Evolutionary conservation across 2,329 filamentous ascomycete species (phyloP), one percentile per base, ranked within the genome.

Genomic region (Claviceps digitariae): DNA sequence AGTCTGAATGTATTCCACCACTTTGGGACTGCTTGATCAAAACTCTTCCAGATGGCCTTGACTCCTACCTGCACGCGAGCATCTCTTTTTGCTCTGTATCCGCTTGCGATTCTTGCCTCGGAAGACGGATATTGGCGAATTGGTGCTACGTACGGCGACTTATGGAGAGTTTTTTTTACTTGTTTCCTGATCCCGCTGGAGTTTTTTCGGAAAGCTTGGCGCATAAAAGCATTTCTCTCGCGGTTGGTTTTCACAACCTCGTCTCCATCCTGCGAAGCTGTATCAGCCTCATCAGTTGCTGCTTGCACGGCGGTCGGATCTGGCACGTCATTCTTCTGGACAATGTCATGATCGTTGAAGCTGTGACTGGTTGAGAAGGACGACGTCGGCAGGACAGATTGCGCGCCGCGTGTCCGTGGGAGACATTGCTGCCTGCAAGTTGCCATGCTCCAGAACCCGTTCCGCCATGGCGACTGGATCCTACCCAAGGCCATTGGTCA

Each of bases 401-500:
- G 58, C 47, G 57, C 53, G 53, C 50, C 52, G 50, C 51, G 55
- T 56, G 56, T 60, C 56, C 58, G 57, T 52, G 58, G 57, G 34
- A 55, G 58, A 53, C 55, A 54, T 54, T 51, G 54, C 53, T 51
- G 54, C 53, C 58, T 59, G 56, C 59, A 51, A 52, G 61, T 56
- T 59, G 61, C 60, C 57, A 60, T 61, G 59, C 60, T 63, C 58
- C 62, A 67, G 58, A 63, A 62, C 63, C 66, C 65, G 62, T 65
- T 66, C 66, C 71, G 69, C 70, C 69, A 71, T 64, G 66, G 56
- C 62, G 67, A 65, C 59, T 66, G 68, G 68, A 71, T 68, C 67
- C 71, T n/a, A n/a, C n/a, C 70, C 64, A 71, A 65, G 65, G 66
- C 72, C 72, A 75, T 74, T 68, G 61, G 63, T 69, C 68, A 73